Base-by-base conservation (phyloP, 2,329 filamentous ascomycete species). In the Amylocarpus encephaloides region DNA sequence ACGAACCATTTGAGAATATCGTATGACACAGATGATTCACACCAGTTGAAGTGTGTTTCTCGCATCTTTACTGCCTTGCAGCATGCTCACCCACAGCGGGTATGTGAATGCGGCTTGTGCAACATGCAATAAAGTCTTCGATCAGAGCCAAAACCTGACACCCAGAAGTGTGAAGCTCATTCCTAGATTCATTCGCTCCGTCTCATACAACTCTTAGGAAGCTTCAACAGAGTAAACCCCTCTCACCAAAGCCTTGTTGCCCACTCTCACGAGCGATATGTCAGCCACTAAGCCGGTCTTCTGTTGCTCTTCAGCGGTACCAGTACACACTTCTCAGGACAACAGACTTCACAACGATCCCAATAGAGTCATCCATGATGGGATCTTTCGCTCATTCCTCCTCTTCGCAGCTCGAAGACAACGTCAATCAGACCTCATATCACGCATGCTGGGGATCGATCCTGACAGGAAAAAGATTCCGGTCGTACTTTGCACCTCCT, bases 301-400 rank as follows among this genome's bases (percentile, higher is more conserved):
- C 46, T 62, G 59, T 51, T 60, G 59, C 50, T 39, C 43, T 7
- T 26, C 36, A n/a, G 51, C 55, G 13, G 26, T 40, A 1, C 54
- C 47, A 47, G 42, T 50, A 15, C 33, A 36, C 5, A 19, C 48
- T 11, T 36, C 43, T 15, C 35, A 47, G 16, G 19, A 48, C 29
- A 52, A 36, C 13, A 60, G 55, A 45, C 50, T 49, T 1, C 47
- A 57, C 41, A 52, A 61, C 34, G 54, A 62, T 34, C 57, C 52
- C 4, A 57, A 62, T 29, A 51, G 59, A 13, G 51, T 51, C 39
- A 39, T 58, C 12, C 58, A 62, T 39, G 52, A 57, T 26, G 51
- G 50, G 11, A 54, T 59, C 26, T 55, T 58, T 45, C 44, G 44
- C 2, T 57, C 55, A 29, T 61, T 62, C 43, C 32, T 60, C 15